Evolutionary conservation across 1,284 basidiomycete genomes (phyloP).

Genomic region (Porodaedalea pini): DNA sequence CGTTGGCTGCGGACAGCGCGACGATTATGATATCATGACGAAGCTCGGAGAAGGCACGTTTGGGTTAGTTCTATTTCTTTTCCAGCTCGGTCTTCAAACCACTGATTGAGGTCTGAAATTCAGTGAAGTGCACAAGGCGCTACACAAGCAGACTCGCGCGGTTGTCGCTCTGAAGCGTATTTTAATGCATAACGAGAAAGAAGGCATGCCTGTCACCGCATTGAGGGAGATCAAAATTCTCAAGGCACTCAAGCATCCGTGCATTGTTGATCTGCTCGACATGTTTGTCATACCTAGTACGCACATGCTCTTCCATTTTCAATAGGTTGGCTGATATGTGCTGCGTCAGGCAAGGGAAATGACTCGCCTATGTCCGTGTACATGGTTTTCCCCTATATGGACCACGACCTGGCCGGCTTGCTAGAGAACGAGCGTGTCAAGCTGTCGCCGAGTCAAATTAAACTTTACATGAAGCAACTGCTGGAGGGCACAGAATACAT

Average conservation of each 20-base stretch:
- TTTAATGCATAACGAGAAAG: constrained; percentile 93
- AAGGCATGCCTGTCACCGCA: constrained; percentile 95
- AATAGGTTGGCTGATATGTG: neutral
- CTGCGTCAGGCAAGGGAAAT: constrained; percentile 52
- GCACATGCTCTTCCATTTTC: constrained; percentile 27
- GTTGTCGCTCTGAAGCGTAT: constrained; percentile 92
- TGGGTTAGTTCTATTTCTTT: constrained; percentile 55
- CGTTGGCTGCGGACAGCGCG: constrained; percentile 71
- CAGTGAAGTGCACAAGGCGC: constrained; percentile 87
- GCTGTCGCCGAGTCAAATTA: constrained; percentile 81
- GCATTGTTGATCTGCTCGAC: constrained; percentile 86
- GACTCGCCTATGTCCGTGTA: constrained; percentile 78
- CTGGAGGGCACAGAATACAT: constrained; percentile 94
- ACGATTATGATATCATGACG: constrained; percentile 76
- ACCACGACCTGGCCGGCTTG: constrained; percentile 95
- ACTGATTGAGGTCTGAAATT: constrained; percentile 8
- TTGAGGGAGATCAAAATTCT: constrained; percentile 98
- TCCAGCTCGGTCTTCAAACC: neutral
- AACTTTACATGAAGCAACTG: constrained; percentile 94
- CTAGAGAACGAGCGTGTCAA: constrained; percentile 87
- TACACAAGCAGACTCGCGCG: constrained; percentile 57
- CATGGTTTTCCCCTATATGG: constrained; percentile 99
- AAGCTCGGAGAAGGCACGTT: constrained; percentile 96
- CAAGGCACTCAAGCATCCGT: constrained; percentile 83
- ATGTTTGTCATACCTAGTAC: constrained; percentile 82